Base-by-base conservation (phyloP, 768 basidiomycete species). In the Jaapia argillacea region DNA sequence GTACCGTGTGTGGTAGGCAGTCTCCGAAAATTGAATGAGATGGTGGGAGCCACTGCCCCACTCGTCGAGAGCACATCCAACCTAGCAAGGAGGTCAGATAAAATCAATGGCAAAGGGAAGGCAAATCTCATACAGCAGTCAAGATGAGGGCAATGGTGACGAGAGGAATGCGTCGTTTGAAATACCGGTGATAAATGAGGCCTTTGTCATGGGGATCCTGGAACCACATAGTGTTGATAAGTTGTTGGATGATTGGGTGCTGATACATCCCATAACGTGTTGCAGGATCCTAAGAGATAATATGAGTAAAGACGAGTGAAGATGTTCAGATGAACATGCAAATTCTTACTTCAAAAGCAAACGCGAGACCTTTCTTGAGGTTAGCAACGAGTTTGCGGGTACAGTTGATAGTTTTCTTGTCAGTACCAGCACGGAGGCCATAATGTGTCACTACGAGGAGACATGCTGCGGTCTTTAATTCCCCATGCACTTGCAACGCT, bases 151-250 rank as follows among this genome's bases (percentile, higher is more conserved):
- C 42, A 7, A 43, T 7, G 7, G 37, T 41, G 10, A 25, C 5
- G 14, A 25, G 23, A 6, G 14, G 26, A 16, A 36, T 12, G 13
- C 53, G 31, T n/a, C 56, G 59, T n/a, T 52, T 47, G 24, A 61
- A 62, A 16, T 51, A 40, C 25, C 47, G 50, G 10, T 40, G 40
- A 23, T 55, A 46, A 3, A 45, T 36, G 3, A 58, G 44, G 23
- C 61, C 61, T 28, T 61, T 54, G 41, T 56, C 52, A n/a, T 40
- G 42, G 2, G 42, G 44, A 42, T 60, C 58, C 18, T 37, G 38
- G 38, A 62, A 61, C 55, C 55, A 61, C 40, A 58, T 48, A 4
- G 33, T 10, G 22, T 61, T 60, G 25, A 54, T 24, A 1, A 40
- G 36, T 28, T 43, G 43, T 36, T 62, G 61, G 13, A 61, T 48